Percentiles rank a stretch among this genome's conserved stretches.
Evolutionary conservation across 345 rosid genomes (phyloP).

Genomic region (Aquilaria sinensis): DNA sequence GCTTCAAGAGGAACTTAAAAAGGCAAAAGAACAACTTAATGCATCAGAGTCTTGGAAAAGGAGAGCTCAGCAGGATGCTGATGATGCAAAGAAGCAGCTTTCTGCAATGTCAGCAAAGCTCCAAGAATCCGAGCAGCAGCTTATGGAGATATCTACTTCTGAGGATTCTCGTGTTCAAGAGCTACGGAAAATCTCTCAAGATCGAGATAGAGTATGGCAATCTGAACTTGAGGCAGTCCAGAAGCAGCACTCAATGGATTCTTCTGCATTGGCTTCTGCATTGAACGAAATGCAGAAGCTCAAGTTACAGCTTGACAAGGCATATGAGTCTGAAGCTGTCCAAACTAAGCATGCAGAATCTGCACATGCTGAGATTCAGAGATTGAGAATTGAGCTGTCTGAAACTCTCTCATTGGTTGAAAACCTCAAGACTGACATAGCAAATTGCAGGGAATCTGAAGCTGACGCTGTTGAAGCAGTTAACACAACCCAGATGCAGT

Average conservation of each 20-base stretch:
- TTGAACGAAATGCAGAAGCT: constrained; percentile 91
- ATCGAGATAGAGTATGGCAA: constrained; percentile 89
- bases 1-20: constrained; percentile 82
- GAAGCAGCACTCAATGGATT: constrained; percentile 77
- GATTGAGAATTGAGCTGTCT: constrained; percentile 59
- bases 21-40: constrained; percentile 62
- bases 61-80: constrained; percentile 68
- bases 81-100: constrained; percentile 59
- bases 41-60: constrained; percentile 67
- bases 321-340: constrained; percentile 56
- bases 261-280: constrained; percentile 69
- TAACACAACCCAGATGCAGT: constrained; percentile 47
- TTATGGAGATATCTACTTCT: constrained; percentile 64
- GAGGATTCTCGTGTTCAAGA: constrained; percentile 79
- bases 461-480: constrained; percentile 58
- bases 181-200: constrained; percentile 79
- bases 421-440: constrained; percentile 49
- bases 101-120: constrained; percentile 44
- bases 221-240: constrained; percentile 96
- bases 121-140: constrained; percentile 60
- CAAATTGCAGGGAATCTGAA: constrained; percentile 68
- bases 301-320: constrained; percentile 64
- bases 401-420: constrained; percentile 69
- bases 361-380: constrained; percentile 50
- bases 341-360: constrained; percentile 54